Percentiles rank a stretch among this genome's conserved stretches.
Evolutionary conservation across 306 rosid genomes (phyloP).

Genomic region (Rosa multiflora): DNA sequence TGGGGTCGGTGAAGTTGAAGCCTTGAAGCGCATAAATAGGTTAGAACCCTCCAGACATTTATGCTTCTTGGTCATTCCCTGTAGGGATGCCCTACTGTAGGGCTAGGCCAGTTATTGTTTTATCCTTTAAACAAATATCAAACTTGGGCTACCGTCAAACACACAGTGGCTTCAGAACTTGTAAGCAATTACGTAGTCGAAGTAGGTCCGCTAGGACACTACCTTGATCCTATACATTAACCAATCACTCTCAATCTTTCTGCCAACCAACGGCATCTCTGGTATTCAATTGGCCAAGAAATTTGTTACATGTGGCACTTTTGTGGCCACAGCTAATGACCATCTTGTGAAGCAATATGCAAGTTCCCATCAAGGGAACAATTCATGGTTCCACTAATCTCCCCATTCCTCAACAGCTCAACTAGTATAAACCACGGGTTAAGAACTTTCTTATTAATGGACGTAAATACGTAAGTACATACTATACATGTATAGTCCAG

Average conservation of each 20-base stretch:
- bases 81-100: neutral
- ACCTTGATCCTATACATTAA: slow-evolving; percentile 10
- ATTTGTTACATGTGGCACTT: slow-evolving; percentile 28
- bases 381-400: slow-evolving; percentile 20
- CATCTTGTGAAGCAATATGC: slow-evolving; percentile 26
- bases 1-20: neutral
- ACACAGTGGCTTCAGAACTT: slow-evolving; percentile 33
- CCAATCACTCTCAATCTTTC: neutral
- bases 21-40: slow-evolving; percentile 5
- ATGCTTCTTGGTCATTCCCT: neutral
- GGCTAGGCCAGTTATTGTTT: neutral
- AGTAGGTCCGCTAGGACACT: slow-evolving; percentile 24
- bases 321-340: slow-evolving; percentile 28
- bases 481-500: neutral
- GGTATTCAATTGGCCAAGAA: neutral
- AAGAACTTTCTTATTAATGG: neutral
- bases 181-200: slow-evolving; percentile 6
- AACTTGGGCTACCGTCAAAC: slow-evolving; percentile 36
- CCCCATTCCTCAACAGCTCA: neutral
- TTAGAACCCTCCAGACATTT: neutral
- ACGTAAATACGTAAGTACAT: neutral
- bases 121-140: neutral
- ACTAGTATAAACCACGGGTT: neutral
- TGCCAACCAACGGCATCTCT: neutral
- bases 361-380: slow-evolving; percentile 21